Evolutionary conservation across 169 alveolate genomes (phyloP).

Genomic region (Cryptosporidium ryanae): DNA sequence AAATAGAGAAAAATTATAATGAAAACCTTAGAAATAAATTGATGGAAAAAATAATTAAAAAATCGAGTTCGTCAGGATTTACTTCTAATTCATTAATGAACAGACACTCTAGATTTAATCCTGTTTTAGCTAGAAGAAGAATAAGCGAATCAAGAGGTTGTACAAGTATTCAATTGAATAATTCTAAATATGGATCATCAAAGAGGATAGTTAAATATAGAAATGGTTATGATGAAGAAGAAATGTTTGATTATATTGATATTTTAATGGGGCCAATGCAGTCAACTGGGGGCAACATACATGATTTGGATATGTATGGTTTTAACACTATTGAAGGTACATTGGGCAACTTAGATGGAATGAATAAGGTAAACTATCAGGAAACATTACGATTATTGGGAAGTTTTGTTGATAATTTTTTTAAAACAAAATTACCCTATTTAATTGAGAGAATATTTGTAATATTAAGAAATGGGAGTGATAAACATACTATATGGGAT

Average conservation of each 20-base stretch:
- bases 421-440: constrained; percentile 24
- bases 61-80: constrained; percentile 48
- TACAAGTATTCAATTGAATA: constrained; percentile 9
- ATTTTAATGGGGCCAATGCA: constrained; percentile 73
- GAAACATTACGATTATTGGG: constrained; percentile 36
- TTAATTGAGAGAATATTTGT: constrained; percentile 37
- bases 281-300: constrained; percentile 43
- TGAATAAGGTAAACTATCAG: neutral
- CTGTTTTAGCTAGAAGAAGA: constrained; percentile 68
- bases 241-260: constrained; percentile 52
- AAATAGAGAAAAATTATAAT: constrained; percentile 1
- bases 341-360: constrained; percentile 21
- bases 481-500: constrained; percentile 67
- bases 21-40: neutral
- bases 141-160: constrained; percentile 55
- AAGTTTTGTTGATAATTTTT: constrained; percentile 39
- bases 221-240: constrained; percentile 49
- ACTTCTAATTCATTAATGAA: constrained; percentile 52
- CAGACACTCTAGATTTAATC: constrained; percentile 68
- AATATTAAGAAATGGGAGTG: constrained; percentile 48
- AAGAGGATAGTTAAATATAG: constrained; percentile 34
- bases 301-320: constrained; percentile 35
- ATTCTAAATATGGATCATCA: constrained; percentile 11
- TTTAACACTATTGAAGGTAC: constrained; percentile 39
- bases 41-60: constrained; percentile 16